Conservation (phyloP, 352 stramenopile species). For the Pythium dissimile region DNA sequence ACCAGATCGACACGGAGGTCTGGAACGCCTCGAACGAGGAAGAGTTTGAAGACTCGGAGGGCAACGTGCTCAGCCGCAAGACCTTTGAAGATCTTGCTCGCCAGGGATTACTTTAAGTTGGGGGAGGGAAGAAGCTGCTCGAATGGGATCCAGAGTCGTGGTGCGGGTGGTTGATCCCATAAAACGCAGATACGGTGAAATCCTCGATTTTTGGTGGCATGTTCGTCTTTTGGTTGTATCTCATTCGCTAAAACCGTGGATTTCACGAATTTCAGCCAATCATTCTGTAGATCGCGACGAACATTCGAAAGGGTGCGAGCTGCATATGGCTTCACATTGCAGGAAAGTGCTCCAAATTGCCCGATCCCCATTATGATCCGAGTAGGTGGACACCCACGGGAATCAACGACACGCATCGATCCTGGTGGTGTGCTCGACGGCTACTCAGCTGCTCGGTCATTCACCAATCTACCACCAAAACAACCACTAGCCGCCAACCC, state of each 20-base stretch:
- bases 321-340: neutral
- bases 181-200: neutral
- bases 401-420: constrained; percentile 10
- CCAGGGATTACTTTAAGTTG: constrained; percentile 92
- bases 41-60: constrained; percentile 99
- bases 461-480: constrained; percentile 14
- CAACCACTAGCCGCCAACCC: neutral
- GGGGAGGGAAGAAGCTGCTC: neutral
- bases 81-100: constrained; percentile 98
- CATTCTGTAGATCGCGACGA: neutral
- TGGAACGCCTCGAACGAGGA: constrained; percentile 95
- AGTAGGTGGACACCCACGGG: no score
- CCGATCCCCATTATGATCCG: no score
- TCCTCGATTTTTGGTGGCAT: neutral
- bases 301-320: constrained; percentile 9
- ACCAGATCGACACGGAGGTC: constrained; percentile 90
- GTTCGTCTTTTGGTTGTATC: neutral
- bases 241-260: constrained; percentile 13
- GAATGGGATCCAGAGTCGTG: neutral
- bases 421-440: no score
- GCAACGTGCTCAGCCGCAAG: constrained; percentile 97
- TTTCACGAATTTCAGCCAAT: constrained; percentile 11
- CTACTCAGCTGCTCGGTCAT: constrained; percentile 3
- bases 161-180: neutral
- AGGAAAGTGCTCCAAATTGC: constrained; percentile 1